These are phyloP conservation scores for Trapa bicornis DNA, from an alignment of 345 rosid genomes.

Conservation along the genomic window DNA sequence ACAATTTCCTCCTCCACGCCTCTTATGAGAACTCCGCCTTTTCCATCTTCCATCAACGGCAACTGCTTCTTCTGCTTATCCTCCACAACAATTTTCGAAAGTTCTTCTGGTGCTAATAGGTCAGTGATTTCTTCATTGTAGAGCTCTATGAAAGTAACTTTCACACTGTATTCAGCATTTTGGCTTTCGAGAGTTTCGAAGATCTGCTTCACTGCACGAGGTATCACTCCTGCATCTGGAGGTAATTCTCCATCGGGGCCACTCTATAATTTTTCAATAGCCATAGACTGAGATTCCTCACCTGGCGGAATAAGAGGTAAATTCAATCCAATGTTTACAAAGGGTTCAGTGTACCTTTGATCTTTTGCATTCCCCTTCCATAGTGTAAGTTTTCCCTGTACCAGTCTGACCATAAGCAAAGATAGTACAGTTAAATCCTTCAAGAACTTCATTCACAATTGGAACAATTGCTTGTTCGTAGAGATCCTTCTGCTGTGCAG, in stretches of 20 bases:
- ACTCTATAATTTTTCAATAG: slow-evolving; percentile 31
- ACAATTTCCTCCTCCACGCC: slow-evolving; percentile 98
- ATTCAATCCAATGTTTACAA: neutral
- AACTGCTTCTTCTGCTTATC: slow-evolving; percentile 92
- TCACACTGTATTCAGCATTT: slow-evolving; percentile 96
- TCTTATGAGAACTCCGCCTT: slow-evolving; percentile 98
- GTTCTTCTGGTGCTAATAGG: slow-evolving; percentile 91
- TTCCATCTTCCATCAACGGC: slow-evolving; percentile 98
- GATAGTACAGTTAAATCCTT: slow-evolving; percentile 97
- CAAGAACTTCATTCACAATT: slow-evolving; percentile 90
- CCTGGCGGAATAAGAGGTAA: neutral
- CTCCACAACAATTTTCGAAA: slow-evolving; percentile 51
- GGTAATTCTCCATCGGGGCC: slow-evolving; percentile 79
- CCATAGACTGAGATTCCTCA: neutral
- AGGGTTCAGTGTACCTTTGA: slow-evolving; percentile 41
- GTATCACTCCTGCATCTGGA: slow-evolving; percentile 90
- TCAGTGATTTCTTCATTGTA: slow-evolving; percentile 99
- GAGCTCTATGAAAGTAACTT: slow-evolving; percentile 86
- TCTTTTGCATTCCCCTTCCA: slow-evolving; percentile 99
- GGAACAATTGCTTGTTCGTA: slow-evolving; percentile 91
- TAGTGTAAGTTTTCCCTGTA: slow-evolving; percentile 93
- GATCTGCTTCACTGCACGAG: slow-evolving; percentile 92
- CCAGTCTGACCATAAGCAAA: slow-evolving; percentile 99
- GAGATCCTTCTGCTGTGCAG: slow-evolving; percentile 78
- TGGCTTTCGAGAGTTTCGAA: slow-evolving; percentile 97